Percentiles rank a stretch among this genome's conserved stretches.
Evolutionary conservation across 1,284 basidiomycete genomes (phyloP).

Genomic region (Leccinum ponderosum): DNA sequence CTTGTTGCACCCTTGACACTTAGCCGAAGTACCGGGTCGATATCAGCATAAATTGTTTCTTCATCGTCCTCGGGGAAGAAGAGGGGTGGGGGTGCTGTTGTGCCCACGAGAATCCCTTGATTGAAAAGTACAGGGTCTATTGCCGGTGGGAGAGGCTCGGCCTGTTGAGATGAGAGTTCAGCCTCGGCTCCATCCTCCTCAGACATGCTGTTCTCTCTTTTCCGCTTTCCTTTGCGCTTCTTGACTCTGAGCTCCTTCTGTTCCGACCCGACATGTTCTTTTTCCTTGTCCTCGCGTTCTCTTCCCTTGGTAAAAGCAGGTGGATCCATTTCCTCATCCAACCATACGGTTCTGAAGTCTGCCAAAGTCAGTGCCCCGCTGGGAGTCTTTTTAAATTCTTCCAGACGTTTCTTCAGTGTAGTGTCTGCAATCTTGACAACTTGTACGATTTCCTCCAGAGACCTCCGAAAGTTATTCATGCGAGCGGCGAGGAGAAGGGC

Average conservation of each 20-base stretch:
- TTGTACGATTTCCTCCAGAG: slow-evolving; percentile 94
- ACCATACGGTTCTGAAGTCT: slow-evolving; percentile 91
- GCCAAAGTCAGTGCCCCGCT: slow-evolving; percentile 86
- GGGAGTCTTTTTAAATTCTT: slow-evolving; percentile 92
- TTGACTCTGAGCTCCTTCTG: slow-evolving; percentile 31
- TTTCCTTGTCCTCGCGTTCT: slow-evolving; percentile 66
- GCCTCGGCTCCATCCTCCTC: slow-evolving; percentile 40
- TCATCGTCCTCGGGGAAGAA: slow-evolving; percentile 45
- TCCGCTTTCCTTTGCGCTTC: slow-evolving; percentile 42
- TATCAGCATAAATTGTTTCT: slow-evolving; percentile 47
- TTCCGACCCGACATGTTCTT: slow-evolving; percentile 40
- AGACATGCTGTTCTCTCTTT: slow-evolving; percentile 40
- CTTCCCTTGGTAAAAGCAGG: slow-evolving; percentile 82
- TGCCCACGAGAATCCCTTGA: slow-evolving; percentile 41
- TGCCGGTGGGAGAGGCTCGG: slow-evolving; percentile 37
- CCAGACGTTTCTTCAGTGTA: slow-evolving; percentile 91
- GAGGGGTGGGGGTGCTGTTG: slow-evolving; percentile 32
- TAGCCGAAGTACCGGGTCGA: slow-evolving; percentile 57
- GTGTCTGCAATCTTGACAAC: slow-evolving; percentile 98
- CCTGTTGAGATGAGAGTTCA: slow-evolving; percentile 17
- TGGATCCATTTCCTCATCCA: slow-evolving; percentile 90
- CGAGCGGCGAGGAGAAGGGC: slow-evolving; percentile 93
- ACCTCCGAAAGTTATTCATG: slow-evolving; percentile 97
- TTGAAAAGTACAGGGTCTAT: slow-evolving; percentile 44
- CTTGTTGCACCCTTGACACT: slow-evolving; percentile 11